These are phyloP conservation scores for Neofusicoccum laricinum DNA, from an alignment of 2,329 filamentous ascomycete species.

Conservation along the genomic window DNA sequence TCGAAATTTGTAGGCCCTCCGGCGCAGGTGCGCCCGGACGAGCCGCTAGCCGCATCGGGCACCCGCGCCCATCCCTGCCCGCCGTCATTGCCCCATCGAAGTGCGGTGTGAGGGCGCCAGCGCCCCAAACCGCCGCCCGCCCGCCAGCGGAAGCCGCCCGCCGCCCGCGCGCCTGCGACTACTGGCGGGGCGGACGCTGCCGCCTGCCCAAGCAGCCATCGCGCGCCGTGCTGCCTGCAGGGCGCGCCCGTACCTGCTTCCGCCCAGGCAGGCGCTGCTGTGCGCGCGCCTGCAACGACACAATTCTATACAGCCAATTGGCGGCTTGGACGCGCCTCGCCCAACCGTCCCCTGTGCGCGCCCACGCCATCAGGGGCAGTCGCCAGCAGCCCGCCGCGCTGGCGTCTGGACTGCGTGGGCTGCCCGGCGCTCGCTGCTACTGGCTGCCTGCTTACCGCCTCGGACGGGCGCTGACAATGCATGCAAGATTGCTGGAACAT, in stretches of 20 bases:
- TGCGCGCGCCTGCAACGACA: background rate
- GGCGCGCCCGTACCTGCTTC: too few relatives aligned
- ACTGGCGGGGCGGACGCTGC: constrained; percentile 10
- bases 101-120: constrained; percentile 5
- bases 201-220: background rate
- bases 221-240: background rate
- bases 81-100: constrained; percentile 10
- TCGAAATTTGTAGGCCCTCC: constrained; percentile 15
- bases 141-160: constrained; percentile 6
- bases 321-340: background rate
- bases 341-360: constrained; percentile 7
- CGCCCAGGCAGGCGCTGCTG: background rate
- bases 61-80: constrained; percentile 3
- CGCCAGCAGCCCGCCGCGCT: background rate
- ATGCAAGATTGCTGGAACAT: constrained; percentile 2
- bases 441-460: constrained; percentile 12
- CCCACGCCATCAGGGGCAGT: constrained; percentile 4
- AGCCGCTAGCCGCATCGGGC: constrained; percentile 5
- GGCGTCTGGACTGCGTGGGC: background rate
- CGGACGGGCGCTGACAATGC: background rate
- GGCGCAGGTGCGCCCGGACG: constrained; percentile 15
- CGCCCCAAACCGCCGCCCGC: background rate
- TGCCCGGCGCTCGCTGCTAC: background rate
- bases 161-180: background rate
- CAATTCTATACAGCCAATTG: background rate